Evolutionary conservation across 139 green algal species (phyloP).

Genomic region (Haematococcus lacustris): DNA sequence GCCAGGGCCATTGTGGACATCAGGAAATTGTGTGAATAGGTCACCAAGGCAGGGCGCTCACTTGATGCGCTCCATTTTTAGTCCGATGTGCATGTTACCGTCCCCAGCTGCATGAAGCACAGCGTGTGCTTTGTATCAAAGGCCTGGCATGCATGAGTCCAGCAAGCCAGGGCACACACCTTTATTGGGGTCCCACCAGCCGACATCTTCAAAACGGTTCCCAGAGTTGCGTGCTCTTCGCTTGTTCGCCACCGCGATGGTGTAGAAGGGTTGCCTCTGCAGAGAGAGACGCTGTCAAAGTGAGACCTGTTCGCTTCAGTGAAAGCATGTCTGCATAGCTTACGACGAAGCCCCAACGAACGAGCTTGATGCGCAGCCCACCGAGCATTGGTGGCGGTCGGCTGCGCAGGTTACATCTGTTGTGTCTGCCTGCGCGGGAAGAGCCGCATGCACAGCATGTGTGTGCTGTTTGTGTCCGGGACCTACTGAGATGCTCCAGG

Average conservation of each 20-base stretch:
- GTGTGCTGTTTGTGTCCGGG: no score
- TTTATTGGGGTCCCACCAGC: conserved; percentile 39
- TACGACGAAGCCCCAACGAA: conserved; percentile 32
- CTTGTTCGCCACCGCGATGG: conserved; percentile 17
- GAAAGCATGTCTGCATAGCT: background rate
- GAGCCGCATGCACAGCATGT: no score
- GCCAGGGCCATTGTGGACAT: no score
- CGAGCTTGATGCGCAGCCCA: conserved; percentile 27
- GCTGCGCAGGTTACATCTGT: no score
- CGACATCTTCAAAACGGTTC: conserved; percentile 29
- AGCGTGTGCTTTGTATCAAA: background rate
- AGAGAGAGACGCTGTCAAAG: no score
- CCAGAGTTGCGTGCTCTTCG: conserved; percentile 23
- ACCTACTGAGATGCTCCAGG: no score
- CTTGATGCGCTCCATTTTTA: conserved; percentile 76
- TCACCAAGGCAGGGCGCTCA: conserved; percentile 11
- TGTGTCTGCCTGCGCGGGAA: no score
- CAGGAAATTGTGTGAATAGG: background rate
- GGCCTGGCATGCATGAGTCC: background rate
- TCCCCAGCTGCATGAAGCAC: conserved; percentile 50
- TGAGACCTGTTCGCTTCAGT: no score
- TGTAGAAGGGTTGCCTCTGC: conserved; percentile 30
- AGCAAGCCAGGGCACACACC: conserved; percentile 7
- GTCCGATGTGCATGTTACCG: conserved; percentile 75
- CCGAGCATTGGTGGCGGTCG: no score